Conservation (phyloP, 257 asterid genomes). For the Mentha longifolia region DNA sequence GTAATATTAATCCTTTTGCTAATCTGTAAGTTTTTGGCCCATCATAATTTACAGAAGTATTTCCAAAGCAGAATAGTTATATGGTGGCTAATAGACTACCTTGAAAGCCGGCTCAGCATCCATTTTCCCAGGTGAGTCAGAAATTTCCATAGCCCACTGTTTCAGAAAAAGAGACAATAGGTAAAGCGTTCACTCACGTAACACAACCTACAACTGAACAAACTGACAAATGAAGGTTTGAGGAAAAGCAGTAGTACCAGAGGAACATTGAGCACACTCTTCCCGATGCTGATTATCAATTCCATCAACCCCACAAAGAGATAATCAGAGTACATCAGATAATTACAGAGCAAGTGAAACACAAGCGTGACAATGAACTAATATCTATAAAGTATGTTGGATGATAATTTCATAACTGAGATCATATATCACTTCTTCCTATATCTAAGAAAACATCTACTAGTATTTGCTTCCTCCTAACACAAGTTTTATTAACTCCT, state of each 20-base stretch:
- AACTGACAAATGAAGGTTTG: conserved; percentile 1
- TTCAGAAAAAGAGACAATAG: conserved; percentile 30
- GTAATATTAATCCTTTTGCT: neutral
- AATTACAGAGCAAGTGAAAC: conserved; percentile 20
- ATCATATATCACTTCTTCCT: conserved; percentile 17
- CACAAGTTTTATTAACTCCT: conserved; percentile 12
- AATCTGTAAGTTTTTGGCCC: neutral
- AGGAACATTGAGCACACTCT: conserved; percentile 46
- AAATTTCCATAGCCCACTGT: conserved; percentile 48
- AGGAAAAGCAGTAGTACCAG: conserved; percentile 42
- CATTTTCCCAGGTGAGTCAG: conserved; percentile 43
- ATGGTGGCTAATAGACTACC: conserved; percentile 36
- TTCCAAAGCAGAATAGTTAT: neutral
- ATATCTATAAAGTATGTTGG: conserved; percentile 11
- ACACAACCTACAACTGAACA: conserved; percentile 28
- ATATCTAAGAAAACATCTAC: conserved; percentile 4
- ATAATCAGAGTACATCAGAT: conserved; percentile 32
- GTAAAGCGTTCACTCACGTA: conserved; percentile 28
- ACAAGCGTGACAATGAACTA: conserved; percentile 14
- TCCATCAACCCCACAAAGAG: conserved; percentile 41
- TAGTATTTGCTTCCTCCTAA: conserved; percentile 5
- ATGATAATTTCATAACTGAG: neutral
- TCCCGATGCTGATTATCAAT: conserved; percentile 44
- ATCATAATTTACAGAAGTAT: neutral
- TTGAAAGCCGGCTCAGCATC: conserved; percentile 56